Conservation (phyloP, 2,329 filamentous ascomycete species). For the Aspergillus clavatus region DNA sequence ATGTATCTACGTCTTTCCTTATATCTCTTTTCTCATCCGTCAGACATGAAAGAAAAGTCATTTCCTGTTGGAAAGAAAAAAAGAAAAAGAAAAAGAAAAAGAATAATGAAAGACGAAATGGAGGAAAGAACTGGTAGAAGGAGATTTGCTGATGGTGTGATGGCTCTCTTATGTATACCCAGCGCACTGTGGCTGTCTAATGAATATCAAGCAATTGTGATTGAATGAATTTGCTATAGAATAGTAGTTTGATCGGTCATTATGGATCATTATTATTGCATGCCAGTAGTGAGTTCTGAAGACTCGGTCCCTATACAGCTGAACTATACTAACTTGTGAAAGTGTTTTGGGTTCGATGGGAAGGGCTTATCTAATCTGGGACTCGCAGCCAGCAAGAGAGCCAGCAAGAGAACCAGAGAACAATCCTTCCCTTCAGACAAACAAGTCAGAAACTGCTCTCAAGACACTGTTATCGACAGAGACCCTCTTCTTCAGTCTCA, state of each 20-base stretch:
- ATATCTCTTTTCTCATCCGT: slow-evolving; percentile 3
- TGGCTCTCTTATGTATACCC: slow-evolving; percentile 13
- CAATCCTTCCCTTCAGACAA: too few species aligned
- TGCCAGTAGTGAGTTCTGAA: too few species aligned
- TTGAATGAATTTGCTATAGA: too few species aligned
- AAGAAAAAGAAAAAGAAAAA: slow-evolving; percentile 1
- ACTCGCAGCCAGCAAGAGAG: too few species aligned
- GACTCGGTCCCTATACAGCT: not conserved
- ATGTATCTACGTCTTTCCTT: slow-evolving; percentile 12
- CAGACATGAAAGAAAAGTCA: not conserved
- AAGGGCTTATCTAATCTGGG: not conserved
- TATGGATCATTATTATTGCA: not conserved
- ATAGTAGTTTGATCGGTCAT: not conserved
- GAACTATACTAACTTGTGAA: too few species aligned
- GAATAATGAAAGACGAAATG: slow-evolving; percentile 1
- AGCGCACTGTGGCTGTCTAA: not conserved
- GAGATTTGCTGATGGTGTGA: slow-evolving; percentile 10
- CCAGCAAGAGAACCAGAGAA: not conserved
- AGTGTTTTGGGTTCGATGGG: not conserved
- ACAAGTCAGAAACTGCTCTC: too few species aligned
- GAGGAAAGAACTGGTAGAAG: slow-evolving; percentile 2
- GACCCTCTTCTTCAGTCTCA: not conserved
- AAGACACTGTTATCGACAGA: too few species aligned
- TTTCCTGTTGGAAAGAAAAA: slow-evolving; percentile 1
- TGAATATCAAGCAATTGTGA: not conserved